Evolutionary conservation across 768 basidiomycete species (phyloP).

Genomic region (Lentinula sp.): DNA sequence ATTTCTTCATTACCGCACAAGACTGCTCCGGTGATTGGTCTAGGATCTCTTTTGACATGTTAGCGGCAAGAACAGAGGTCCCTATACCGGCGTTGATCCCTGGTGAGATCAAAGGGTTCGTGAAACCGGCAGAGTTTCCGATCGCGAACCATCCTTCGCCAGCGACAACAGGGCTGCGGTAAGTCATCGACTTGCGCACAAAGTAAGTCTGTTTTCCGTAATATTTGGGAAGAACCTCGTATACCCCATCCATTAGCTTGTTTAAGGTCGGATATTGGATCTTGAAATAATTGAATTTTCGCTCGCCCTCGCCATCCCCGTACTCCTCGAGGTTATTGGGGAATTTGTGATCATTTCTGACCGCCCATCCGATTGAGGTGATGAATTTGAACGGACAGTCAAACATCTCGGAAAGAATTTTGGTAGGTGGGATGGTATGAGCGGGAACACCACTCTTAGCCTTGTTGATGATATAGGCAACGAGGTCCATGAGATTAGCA

Average conservation of each 20-base stretch:
- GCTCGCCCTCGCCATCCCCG: conserved; percentile 8
- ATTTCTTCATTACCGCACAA: neutral
- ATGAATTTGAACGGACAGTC: conserved; percentile 9
- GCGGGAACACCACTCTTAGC: conserved; percentile 8
- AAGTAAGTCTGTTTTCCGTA: conserved; percentile 9
- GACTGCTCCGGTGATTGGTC: neutral
- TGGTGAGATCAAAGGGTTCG: conserved; percentile 11
- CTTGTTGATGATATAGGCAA: conserved; percentile 8
- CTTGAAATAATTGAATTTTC: conserved; percentile 11
- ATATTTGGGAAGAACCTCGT: conserved; percentile 6
- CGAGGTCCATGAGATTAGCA: conserved; percentile 9
- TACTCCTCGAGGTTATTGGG: conserved; percentile 8
- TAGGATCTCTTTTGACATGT: neutral
- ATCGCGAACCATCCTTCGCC: conserved; percentile 10
- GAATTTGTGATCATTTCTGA: conserved; percentile 6
- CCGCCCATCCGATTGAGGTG: conserved; percentile 9
- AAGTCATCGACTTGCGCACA: conserved; percentile 10
- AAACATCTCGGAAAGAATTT: conserved; percentile 9
- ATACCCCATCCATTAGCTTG: conserved; percentile 1
- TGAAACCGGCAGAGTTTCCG: conserved; percentile 9
- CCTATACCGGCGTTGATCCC: conserved; percentile 13
- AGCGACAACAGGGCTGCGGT: conserved; percentile 8
- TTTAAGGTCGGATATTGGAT: conserved; percentile 7
- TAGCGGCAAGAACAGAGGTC: conserved; percentile 5
- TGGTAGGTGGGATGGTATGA: conserved; percentile 4